Evolutionary conservation across 768 basidiomycete genomes (phyloP).

Genomic region (Amanita phalloides): DNA sequence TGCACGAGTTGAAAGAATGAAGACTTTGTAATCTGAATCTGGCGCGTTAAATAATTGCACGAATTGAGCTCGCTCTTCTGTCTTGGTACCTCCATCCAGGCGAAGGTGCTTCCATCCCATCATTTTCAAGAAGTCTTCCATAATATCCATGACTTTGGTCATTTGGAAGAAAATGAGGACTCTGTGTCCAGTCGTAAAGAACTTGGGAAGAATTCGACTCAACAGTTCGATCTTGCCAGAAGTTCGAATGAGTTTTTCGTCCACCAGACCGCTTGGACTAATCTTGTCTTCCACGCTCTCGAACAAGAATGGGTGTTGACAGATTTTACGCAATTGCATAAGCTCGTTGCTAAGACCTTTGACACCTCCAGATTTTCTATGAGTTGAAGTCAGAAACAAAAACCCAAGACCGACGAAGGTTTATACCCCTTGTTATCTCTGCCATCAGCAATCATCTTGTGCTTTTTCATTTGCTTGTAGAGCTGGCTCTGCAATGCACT

Average conservation of each 20-base stretch:
- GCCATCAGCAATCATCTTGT: conserved; percentile 91
- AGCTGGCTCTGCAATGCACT: conserved; percentile 84
- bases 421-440: conserved; percentile 66
- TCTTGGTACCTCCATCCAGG: conserved; percentile 94
- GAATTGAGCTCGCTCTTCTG: conserved; percentile 84
- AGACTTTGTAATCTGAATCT: conserved; percentile 79
- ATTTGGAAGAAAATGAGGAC: conserved; percentile 99
- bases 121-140: conserved; percentile 90
- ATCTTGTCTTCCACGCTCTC: conserved; percentile 92
- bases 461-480: conserved; percentile 97
- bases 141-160: conserved; percentile 99
- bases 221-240: conserved; percentile 94
- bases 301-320: conserved; percentile 96
- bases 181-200: conserved; percentile 86
- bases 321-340: conserved; percentile 97
- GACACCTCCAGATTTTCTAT: conserved; percentile 64
- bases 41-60: conserved; percentile 86
- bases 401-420: neutral
- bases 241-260: conserved; percentile 76
- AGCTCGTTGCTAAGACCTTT: conserved; percentile 91
- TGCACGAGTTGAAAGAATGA: conserved; percentile 89
- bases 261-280: conserved; percentile 70
- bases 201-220: conserved; percentile 86
- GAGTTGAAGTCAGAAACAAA: conserved; percentile 1
- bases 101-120: conserved; percentile 82